phyloP scores from a whole-genome alignment of 1,139 yeast species.

The Waltiozyma sp. region DNA sequence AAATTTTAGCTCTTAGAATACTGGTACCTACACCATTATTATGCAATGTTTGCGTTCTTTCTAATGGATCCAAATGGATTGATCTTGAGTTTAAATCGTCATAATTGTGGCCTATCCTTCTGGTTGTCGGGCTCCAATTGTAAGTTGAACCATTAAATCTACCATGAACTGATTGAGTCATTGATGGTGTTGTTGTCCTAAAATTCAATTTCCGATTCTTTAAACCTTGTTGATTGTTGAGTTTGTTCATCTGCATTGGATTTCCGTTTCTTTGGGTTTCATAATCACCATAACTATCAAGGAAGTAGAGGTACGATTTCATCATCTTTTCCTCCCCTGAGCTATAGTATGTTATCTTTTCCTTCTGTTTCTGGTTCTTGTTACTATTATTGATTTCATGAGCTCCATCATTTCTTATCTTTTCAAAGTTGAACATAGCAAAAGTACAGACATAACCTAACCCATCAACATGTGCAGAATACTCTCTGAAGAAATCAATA shows the following conservation, averaged over 20 bases:
- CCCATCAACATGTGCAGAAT: conserved; percentile 85
- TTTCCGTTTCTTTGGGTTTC: conserved; percentile 24
- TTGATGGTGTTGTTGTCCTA: conserved; percentile 7
- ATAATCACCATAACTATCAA: conserved; percentile 65
- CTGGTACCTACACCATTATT: neutral
- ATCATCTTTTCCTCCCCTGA: conserved; percentile 82
- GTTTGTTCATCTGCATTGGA: neutral
- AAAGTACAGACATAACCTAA: conserved; percentile 88
- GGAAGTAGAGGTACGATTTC: conserved; percentile 76
- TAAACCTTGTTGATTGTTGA: neutral
- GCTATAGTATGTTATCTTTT: conserved; percentile 31
- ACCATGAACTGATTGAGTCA: conserved; percentile 13
- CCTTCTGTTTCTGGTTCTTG: conserved; percentile 8
- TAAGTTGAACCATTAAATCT: neutral
- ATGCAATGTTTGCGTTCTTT: neutral
- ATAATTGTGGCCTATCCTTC: conserved; percentile 1
- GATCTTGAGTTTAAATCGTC: neutral
- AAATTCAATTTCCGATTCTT: conserved; percentile 11
- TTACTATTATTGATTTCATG: conserved; percentile 27
- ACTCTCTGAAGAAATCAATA: conserved; percentile 83
- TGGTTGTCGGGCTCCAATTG: conserved; percentile 1
- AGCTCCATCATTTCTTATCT: conserved; percentile 9
- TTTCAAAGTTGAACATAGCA: conserved; percentile 75
- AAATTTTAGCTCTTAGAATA: neutral
- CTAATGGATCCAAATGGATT: neutral